Evolutionary conservation across 805 yeast species (phyloP).

Genomic region (Ogataea degrootiae): DNA sequence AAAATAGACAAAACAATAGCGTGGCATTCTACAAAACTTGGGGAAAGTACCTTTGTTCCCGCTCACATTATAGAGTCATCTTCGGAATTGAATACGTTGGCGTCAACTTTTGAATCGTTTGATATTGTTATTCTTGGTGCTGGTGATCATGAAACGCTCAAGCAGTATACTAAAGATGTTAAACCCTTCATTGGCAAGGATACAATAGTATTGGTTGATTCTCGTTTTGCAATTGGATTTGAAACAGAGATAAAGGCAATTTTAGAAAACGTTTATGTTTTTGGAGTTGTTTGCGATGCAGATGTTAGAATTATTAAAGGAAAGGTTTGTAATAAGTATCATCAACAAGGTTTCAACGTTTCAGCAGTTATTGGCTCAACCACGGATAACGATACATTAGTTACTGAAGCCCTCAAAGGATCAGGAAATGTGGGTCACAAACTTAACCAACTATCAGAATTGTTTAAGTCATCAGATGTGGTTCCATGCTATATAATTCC

Average conservation of each 20-base stretch:
- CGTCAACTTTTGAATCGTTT: slow-evolving; percentile 7
- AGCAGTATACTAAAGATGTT: slow-evolving; percentile 3
- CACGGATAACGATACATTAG: not conserved
- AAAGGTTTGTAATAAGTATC: slow-evolving; percentile 9
- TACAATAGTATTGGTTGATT: slow-evolving; percentile 26
- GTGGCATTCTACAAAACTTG: slow-evolving; percentile 19
- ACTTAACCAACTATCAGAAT: slow-evolving; percentile 15
- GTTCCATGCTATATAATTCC: slow-evolving; percentile 23
- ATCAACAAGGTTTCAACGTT: slow-evolving; percentile 19
- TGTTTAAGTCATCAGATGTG: slow-evolving; percentile 21
- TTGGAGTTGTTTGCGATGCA: slow-evolving; percentile 25
- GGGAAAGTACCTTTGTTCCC: slow-evolving; percentile 12
- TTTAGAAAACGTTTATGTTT: slow-evolving; percentile 10
- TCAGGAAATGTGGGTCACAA: slow-evolving; percentile 15
- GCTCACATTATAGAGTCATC: slow-evolving; percentile 2
- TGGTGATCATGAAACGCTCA: slow-evolving; percentile 6
- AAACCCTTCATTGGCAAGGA: slow-evolving; percentile 7
- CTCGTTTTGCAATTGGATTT: slow-evolving; percentile 18
- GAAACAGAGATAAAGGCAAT: slow-evolving; percentile 12
- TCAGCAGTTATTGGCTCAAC: slow-evolving; percentile 25
- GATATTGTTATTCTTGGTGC: slow-evolving; percentile 22
- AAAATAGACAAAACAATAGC: slow-evolving; percentile 6
- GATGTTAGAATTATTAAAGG: slow-evolving; percentile 15
- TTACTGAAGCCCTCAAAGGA: slow-evolving; percentile 16
- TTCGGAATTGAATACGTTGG: slow-evolving; percentile 2